A percentile compares a stretch with the other conserved stretches of the same genome.
Conservation (phyloP, 306 rosid genomes). For the Cucumis hystrix region DNA sequence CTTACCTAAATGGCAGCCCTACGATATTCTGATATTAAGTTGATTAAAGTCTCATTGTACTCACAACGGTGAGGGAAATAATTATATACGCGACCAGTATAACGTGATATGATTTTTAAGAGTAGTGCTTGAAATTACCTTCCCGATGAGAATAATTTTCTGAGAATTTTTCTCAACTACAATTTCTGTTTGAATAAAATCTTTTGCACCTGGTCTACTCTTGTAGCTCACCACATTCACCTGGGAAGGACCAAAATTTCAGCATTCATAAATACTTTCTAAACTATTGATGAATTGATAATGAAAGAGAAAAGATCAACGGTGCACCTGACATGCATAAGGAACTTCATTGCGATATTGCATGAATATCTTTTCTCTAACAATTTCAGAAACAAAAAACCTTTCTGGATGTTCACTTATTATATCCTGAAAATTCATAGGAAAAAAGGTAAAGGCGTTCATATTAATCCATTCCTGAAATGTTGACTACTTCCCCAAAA, state of each 20-base stretch:
- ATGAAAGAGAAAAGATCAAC: neutral
- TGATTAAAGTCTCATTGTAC: neutral
- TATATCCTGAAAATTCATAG: constrained; percentile 54
- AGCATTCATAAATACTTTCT: neutral
- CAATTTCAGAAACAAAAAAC: constrained; percentile 80
- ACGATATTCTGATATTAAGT: neutral
- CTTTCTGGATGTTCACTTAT: constrained; percentile 96
- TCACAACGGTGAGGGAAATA: neutral
- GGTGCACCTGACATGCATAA: constrained; percentile 75
- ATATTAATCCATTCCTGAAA: neutral
- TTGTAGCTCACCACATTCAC: constrained; percentile 87
- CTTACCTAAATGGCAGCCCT: neutral
- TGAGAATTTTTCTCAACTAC: constrained; percentile 79
- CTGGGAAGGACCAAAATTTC: constrained; percentile 18
- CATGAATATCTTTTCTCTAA: constrained; percentile 92
- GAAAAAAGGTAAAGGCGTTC: constrained; percentile 13
- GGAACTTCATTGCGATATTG: constrained; percentile 93
- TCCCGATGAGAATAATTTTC: constrained; percentile 78
- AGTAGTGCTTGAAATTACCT: constrained; percentile 8
- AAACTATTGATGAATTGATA: neutral
- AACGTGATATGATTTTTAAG: neutral
- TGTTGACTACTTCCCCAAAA: neutral
- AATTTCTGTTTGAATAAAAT: constrained; percentile 81
- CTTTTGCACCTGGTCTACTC: constrained; percentile 76
- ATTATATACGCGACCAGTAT: neutral